Conservation (phyloP, 176 grass and related monocot genomes). For the Eleusine indica region DNA sequence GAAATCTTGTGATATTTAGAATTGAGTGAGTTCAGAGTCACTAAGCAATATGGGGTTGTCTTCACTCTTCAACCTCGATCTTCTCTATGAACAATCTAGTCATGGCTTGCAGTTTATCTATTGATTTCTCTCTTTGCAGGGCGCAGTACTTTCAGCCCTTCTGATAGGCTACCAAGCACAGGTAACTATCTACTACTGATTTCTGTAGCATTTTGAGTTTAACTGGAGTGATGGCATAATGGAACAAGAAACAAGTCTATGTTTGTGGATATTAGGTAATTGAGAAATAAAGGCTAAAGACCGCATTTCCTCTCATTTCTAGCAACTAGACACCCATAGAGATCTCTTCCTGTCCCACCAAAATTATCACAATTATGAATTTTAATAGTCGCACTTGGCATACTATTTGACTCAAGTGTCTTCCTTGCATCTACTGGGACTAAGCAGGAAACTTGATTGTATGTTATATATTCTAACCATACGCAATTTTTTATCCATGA, state of each 20-base stretch:
- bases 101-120: background rate
- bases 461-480: background rate
- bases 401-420: background rate
- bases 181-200: slow-evolving; percentile 34
- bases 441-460: background rate
- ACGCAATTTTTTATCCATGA: slow-evolving; percentile 7
- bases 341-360: background rate
- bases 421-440: background rate
- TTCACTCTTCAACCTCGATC: background rate
- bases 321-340: background rate
- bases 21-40: background rate
- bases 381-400: background rate
- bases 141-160: slow-evolving; percentile 73
- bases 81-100: background rate
- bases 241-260: background rate
- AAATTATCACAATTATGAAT: background rate
- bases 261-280: background rate
- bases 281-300: background rate
- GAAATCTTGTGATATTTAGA: background rate
- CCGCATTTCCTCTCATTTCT: background rate
- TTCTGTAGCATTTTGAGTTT: background rate
- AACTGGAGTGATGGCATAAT: background rate
- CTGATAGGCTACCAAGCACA: slow-evolving; percentile 82
- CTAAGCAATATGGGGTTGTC: background rate
- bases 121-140: slow-evolving; percentile 50